phyloP scores from a whole-genome alignment of 257 asterid species.

The Anisodus acutangulus region DNA sequence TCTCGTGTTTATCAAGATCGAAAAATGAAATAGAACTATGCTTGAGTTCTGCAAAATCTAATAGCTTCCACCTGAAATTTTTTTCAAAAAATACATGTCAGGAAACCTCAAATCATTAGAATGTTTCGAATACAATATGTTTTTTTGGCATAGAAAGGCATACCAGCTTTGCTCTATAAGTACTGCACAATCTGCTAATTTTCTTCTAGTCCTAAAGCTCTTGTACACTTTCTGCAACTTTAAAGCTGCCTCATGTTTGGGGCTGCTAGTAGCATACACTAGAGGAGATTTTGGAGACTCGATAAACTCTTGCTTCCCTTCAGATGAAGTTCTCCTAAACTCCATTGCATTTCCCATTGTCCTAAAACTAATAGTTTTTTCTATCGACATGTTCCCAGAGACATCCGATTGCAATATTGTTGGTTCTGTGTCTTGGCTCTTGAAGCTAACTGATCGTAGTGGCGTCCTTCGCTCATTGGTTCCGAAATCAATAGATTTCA shows the following conservation, averaged over 20 bases:
- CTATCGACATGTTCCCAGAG: constrained; percentile 43
- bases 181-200: constrained; percentile 95
- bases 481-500: constrained; percentile 47
- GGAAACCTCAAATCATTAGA: background rate
- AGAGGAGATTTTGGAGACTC: constrained; percentile 40
- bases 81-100: background rate
- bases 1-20: constrained; percentile 84
- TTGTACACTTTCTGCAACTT: constrained; percentile 91
- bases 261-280: constrained; percentile 50
- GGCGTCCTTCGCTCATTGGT: constrained; percentile 41
- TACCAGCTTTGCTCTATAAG: constrained; percentile 88
- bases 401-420: constrained; percentile 42
- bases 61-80: constrained; percentile 66
- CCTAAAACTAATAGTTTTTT: constrained; percentile 46
- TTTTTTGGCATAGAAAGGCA: background rate
- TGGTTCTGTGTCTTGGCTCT: constrained; percentile 44
- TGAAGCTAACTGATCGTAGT: constrained; percentile 46
- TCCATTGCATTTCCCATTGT: constrained; percentile 28
- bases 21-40: constrained; percentile 92
- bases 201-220: constrained; percentile 85
- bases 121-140: background rate
- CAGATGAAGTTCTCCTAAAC: constrained; percentile 34
- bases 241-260: constrained; percentile 79
- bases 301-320: constrained; percentile 25
- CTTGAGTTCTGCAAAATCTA: constrained; percentile 90